These are phyloP conservation scores for Lactuca sativa DNA, from an alignment of 129 eudicot species.

Conservation along the genomic window DNA sequence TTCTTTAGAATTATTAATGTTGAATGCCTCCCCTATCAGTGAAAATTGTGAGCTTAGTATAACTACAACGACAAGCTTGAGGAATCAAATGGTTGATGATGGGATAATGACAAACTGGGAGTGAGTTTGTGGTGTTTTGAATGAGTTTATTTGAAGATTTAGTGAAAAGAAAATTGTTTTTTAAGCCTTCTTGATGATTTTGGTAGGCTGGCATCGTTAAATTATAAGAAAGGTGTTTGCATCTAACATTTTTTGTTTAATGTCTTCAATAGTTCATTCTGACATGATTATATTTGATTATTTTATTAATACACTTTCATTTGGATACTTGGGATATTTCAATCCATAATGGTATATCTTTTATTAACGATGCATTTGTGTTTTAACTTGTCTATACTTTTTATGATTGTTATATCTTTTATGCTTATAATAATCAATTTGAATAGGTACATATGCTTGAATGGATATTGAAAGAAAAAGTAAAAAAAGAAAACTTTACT, in stretches of 20 bases:
- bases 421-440: too few relatives aligned
- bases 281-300: too few relatives aligned
- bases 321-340: too few relatives aligned
- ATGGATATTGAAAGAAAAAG: too few relatives aligned
- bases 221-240: slow-evolving; percentile 12
- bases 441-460: too few relatives aligned
- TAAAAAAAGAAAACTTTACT: too few relatives aligned
- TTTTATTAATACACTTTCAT: too few relatives aligned
- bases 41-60: slow-evolving; percentile 13
- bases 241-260: not conserved
- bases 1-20: not conserved
- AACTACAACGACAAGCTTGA: slow-evolving; percentile 3
- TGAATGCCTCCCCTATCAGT: not conserved
- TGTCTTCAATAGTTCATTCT: too few relatives aligned
- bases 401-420: too few relatives aligned
- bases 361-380: too few relatives aligned
- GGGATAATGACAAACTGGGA: slow-evolving; percentile 16
- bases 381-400: too few relatives aligned
- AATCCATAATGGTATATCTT: too few relatives aligned
- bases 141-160: slow-evolving; percentile 21
- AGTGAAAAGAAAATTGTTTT: slow-evolving; percentile 18
- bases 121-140: slow-evolving; percentile 23
- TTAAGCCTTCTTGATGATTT: slow-evolving; percentile 17
- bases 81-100: slow-evolving; percentile 22
- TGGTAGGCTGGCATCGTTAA: slow-evolving; percentile 24